Evolutionary conservation across 352 stramenopile species (phyloP).

Genomic region (Albugo candida): DNA sequence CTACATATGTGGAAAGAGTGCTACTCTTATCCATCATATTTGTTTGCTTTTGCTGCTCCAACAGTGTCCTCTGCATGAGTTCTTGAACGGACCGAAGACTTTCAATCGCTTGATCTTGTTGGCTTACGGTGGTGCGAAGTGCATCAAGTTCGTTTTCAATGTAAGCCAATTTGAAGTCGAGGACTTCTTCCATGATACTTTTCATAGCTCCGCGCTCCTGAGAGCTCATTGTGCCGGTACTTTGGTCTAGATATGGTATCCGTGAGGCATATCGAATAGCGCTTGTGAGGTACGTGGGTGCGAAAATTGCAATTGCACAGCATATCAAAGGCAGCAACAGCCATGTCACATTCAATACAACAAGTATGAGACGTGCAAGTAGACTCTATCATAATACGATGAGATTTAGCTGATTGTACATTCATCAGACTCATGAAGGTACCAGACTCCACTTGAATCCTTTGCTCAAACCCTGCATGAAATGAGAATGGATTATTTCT

Average conservation of each 20-base stretch:
- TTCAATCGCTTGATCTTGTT: conserved; percentile 39
- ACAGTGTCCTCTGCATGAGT: conserved; percentile 25
- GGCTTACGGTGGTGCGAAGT: conserved; percentile 25
- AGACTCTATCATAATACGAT: too few relatives aligned
- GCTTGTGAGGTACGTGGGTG: conserved; percentile 43
- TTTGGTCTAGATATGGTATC: too few relatives aligned
- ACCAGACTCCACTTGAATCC: too few relatives aligned
- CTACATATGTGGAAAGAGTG: conserved; percentile 40
- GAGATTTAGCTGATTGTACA: too few relatives aligned
- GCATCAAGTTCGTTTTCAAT: conserved; percentile 30
- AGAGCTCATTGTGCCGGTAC: conserved; percentile 3
- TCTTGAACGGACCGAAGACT: conserved; percentile 34
- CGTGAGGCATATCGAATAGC: conserved; percentile 34
- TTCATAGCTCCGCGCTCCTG: conserved; percentile 38
- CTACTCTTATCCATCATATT: conserved; percentile 33
- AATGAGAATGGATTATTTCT: too few relatives aligned
- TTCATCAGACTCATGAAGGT: too few relatives aligned
- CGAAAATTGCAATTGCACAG: conserved; percentile 45
- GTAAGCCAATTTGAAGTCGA: conserved; percentile 37
- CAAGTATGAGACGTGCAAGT: too few relatives aligned
- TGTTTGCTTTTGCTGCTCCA: conserved; percentile 36
- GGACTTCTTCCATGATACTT: conserved; percentile 39
- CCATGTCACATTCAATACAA: conserved; percentile 37
- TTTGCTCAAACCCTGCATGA: too few relatives aligned
- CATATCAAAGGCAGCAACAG: conserved; percentile 44